Evolutionary conservation across 139 green algal genomes (phyloP).

Genomic region (Auxenochlorella pyrenoidosa): DNA sequence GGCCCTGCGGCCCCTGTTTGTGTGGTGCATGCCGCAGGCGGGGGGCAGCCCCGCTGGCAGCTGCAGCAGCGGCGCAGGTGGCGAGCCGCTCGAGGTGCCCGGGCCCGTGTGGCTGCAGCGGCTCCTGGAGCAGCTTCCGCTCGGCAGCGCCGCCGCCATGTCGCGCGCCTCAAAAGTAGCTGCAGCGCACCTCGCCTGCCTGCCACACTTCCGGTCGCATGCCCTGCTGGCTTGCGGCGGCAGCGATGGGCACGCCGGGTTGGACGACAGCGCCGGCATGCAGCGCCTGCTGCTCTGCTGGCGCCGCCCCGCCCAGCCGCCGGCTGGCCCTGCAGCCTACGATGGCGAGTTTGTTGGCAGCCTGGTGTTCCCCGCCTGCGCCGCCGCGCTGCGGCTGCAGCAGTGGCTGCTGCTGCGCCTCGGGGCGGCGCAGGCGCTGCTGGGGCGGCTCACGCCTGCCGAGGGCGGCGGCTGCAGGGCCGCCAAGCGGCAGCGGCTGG

Average conservation of each 20-base stretch:
- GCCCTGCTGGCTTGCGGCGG: not conserved
- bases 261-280: not conserved
- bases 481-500: slow-evolving; percentile 4
- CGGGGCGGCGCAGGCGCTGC: not conserved
- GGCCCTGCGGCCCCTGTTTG: slow-evolving; percentile 7
- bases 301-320: not conserved
- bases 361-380: slow-evolving; percentile 19
- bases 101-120: slow-evolving; percentile 28
- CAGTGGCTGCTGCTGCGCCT: slow-evolving; percentile 36
- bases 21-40: not conserved
- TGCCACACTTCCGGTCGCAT: not conserved
- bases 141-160: not conserved
- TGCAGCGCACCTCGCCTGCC: not conserved
- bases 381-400: not conserved
- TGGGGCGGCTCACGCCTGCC: not conserved
- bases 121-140: slow-evolving; percentile 6
- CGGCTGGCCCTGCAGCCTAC: not conserved
- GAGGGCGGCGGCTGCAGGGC: not conserved
- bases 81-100: not conserved
- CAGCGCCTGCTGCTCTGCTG: not conserved
- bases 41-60: not conserved
- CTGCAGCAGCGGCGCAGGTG: not conserved
- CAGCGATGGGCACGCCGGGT: not conserved
- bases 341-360: not conserved
- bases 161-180: not conserved